These are phyloP conservation scores for Cordyceps cicadae DNA, from an alignment of 2,329 filamentous ascomycete genomes.

Conservation along the genomic window DNA sequence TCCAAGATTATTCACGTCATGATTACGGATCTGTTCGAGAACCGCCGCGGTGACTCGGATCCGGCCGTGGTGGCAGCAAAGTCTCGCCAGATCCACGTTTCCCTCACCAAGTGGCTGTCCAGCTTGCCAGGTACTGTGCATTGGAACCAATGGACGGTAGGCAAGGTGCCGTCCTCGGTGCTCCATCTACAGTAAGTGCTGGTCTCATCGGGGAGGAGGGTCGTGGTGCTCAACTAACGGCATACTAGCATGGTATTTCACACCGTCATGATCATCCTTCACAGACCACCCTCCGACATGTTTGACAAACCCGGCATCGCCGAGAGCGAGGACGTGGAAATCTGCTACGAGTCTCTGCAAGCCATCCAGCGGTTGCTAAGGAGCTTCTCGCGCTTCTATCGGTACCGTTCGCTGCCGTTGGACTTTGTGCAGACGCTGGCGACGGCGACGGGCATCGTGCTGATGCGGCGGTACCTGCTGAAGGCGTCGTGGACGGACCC, in stretches of 20 bases:
- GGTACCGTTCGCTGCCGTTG: conserved; percentile 34
- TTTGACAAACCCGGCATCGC: conserved; percentile 31
- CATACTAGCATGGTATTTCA: conserved; percentile 36
- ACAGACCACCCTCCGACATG: conserved; percentile 37
- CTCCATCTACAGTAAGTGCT: conserved; percentile 36
- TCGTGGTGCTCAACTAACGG: background rate
- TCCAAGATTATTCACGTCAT: conserved; percentile 41
- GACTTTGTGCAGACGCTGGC: conserved; percentile 43
- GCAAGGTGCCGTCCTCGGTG: conserved; percentile 36
- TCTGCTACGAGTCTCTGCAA: conserved; percentile 40
- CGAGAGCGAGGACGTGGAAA: conserved; percentile 37
- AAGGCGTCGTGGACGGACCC: conserved; percentile 31
- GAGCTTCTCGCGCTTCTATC: conserved; percentile 36
- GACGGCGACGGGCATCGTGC: conserved; percentile 36
- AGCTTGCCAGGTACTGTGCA: conserved; percentile 38
- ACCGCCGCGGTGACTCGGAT: conserved; percentile 33
- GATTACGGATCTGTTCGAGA: conserved; percentile 44
- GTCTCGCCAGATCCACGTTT: conserved; percentile 37
- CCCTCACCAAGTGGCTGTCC: conserved; percentile 38
- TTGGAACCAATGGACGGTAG: conserved; percentile 44
- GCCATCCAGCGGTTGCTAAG: conserved; percentile 37
- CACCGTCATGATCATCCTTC: conserved; percentile 43
- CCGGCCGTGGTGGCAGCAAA: conserved; percentile 32
- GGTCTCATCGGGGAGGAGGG: background rate
- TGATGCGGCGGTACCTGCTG: conserved; percentile 38